Evolutionary conservation across 1,284 basidiomycete genomes (phyloP).

Genomic region (Xerocomus amazonicus): DNA sequence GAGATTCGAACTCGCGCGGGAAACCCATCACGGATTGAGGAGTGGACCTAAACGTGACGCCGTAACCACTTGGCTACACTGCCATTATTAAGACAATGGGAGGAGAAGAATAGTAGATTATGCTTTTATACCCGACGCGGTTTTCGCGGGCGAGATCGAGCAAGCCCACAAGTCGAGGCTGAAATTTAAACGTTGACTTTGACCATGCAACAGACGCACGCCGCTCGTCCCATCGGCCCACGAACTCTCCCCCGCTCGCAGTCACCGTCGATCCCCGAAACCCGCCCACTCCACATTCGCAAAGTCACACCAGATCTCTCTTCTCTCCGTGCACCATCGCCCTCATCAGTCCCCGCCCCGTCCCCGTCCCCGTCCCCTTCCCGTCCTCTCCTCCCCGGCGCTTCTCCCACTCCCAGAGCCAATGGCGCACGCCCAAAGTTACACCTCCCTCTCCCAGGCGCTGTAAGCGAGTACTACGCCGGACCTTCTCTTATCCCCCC

Average conservation of each 20-base stretch:
- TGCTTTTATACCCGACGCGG: constrained; percentile 8
- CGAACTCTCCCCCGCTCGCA: constrained; percentile 44
- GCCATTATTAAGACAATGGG: constrained; percentile 28
- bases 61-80: constrained; percentile 64
- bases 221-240: constrained; percentile 55
- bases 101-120: background rate
- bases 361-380: constrained; percentile 36
- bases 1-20: constrained; percentile 62
- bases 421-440: constrained; percentile 32
- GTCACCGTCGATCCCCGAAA: constrained; percentile 44
- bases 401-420: constrained; percentile 13
- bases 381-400: constrained; percentile 29
- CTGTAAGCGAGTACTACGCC: constrained; percentile 30
- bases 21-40: constrained; percentile 53
- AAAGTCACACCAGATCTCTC: constrained; percentile 32
- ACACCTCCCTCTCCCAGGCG: constrained; percentile 28
- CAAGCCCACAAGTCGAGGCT: constrained; percentile 1
- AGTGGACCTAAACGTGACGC: constrained; percentile 53
- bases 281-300: constrained; percentile 42
- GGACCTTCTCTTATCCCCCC: constrained; percentile 32
- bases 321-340: constrained; percentile 37
- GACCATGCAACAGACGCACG: constrained; percentile 38
- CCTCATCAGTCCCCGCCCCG: constrained; percentile 31
- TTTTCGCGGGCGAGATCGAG: background rate
- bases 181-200: constrained; percentile 25